phyloP scores from a whole-genome alignment of 345 rosid species.

The Nasturtium officinale region DNA sequence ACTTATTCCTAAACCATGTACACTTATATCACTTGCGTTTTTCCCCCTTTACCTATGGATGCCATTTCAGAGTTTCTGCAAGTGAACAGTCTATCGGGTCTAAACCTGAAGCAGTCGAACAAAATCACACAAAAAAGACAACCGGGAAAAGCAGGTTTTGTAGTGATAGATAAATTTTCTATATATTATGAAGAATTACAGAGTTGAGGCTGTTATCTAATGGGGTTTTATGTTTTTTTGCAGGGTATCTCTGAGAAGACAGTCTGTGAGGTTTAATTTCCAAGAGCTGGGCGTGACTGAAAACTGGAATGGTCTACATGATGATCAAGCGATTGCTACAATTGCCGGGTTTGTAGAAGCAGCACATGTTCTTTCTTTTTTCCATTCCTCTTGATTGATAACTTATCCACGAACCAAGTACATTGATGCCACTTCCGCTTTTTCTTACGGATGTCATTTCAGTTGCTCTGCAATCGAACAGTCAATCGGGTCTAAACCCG shows the following conservation, averaged over 20 bases:
- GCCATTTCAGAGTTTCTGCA: no score
- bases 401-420: conserved; percentile 14
- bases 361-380: background rate
- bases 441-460: conserved; percentile 11
- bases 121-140: no score
- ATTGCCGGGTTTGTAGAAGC: conserved; percentile 48
- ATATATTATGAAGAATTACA: no score
- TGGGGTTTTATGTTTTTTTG: background rate
- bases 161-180: no score
- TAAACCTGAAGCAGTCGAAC: no score
- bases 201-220: no score
- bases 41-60: no score
- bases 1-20: conserved; percentile 10
- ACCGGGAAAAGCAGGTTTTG: no score
- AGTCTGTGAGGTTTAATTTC: conserved; percentile 39
- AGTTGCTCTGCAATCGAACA: conserved; percentile 41
- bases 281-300: conserved; percentile 28
- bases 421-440: background rate
- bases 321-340: conserved; percentile 38
- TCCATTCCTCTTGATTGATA: conserved; percentile 17
- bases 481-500: conserved; percentile 40
- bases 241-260: conserved; percentile 40
- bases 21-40: conserved; percentile 1
- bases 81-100: no score
- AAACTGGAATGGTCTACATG: conserved; percentile 25